Base-by-base conservation (phyloP, 2,329 filamentous ascomycete genomes). In the Epichloe elymi region DNA sequence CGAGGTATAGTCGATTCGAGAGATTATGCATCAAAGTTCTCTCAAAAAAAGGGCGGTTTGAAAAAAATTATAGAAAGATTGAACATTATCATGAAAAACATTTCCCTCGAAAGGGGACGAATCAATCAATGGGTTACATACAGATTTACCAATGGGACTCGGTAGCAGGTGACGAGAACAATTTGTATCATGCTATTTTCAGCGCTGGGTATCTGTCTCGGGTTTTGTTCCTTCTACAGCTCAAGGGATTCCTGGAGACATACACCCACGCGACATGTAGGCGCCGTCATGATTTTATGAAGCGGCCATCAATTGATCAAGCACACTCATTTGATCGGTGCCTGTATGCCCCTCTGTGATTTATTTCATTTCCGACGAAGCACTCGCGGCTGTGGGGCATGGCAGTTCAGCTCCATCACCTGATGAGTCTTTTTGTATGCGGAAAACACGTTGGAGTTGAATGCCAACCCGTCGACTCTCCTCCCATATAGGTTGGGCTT, bases 1-100 rank as follows among this genome's bases (percentile, higher is more conserved):
- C 65, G 82, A 83, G 67, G 67, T 74, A 19, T 82, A 65, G 63
- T 48, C 12, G 37, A 14, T 35, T 15, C 19, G 23, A 5, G 26
- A 30, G 1, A 11, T 23, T 41, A 15, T 33, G 17, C 12, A 43
- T 36, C 5, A 11, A 23, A 20, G 45, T 10, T 17, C 2, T 14
- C 4, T 40, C 15, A 23, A 7, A 7, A 19, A 23, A 26, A 35
- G n/a, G 41, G 17, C 7, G 37, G 8, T 20, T 30, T 26, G 23
- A 7, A 23, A 23, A 20, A 30, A 23, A 17, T 17, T 1, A 15
- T 37, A 3, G 36, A 15, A 38, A n/a, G 36, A n/a, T 14, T 5
- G 5, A 38, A 12, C 7, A 35, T 12, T 5, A 44, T 44, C 11
- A 30, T 33, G 42, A 44, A 19, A 42, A 11, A 10, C 3, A 30